Evolutionary conservation across 2,329 filamentous ascomycete genomes (phyloP).

Genomic region (Phyllosticta citrichinensis): DNA sequence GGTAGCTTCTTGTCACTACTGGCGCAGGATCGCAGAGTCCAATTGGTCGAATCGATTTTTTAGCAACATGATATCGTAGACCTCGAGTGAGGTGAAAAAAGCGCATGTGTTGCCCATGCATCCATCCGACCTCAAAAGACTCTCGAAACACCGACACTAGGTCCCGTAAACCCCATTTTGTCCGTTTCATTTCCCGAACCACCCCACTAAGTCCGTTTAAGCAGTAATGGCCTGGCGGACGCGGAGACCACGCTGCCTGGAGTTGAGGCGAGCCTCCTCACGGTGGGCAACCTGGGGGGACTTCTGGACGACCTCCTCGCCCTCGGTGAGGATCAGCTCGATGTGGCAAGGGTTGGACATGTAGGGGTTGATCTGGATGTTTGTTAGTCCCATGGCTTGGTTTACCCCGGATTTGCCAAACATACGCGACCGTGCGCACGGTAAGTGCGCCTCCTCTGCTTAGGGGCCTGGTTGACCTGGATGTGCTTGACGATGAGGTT

Average conservation of each 20-base stretch:
- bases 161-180: conserved; percentile 9
- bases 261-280: conserved; percentile 62
- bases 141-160: conserved; percentile 10
- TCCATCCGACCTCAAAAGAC: conserved; percentile 11
- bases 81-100: conserved; percentile 7
- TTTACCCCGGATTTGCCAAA: conserved; percentile 23
- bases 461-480: conserved; percentile 99
- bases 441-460: conserved; percentile 98
- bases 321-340: conserved; percentile 98
- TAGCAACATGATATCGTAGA: conserved; percentile 12
- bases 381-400: neutral
- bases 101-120: conserved; percentile 7
- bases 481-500: conserved; percentile 99
- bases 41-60: conserved; percentile 10
- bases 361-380: conserved; percentile 91
- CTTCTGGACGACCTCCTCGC: conserved; percentile 92
- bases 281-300: conserved; percentile 57
- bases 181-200: conserved; percentile 2
- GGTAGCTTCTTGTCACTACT: neutral
- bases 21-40: neutral
- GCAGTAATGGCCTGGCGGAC: conserved; percentile 52
- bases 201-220: conserved; percentile 21
- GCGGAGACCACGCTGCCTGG: conserved; percentile 77
- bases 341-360: conserved; percentile 99
- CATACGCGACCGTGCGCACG: conserved; percentile 99